These are phyloP conservation scores for Dissoconium aciculare DNA, from an alignment of 2,329 filamentous ascomycete genomes.

Conservation along the genomic window DNA sequence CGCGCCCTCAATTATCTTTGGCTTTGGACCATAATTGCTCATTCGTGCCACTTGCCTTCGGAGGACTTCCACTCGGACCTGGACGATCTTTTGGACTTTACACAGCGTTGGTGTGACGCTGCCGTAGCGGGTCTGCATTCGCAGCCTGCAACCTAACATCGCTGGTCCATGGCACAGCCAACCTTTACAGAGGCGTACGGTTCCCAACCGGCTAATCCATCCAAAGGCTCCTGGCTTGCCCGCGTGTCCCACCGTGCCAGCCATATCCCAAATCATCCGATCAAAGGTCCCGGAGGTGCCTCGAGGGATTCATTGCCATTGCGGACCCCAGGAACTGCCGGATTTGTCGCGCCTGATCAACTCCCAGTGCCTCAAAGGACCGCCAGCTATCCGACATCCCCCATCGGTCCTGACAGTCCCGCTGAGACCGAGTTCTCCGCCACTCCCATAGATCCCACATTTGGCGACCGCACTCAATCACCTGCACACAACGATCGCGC, in stretches of 20 bases:
- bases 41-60: too few species aligned
- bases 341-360: constrained; percentile 11
- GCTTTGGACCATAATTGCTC: too few species aligned
- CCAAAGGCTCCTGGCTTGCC: constrained; percentile 8
- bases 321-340: constrained; percentile 6
- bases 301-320: constrained; percentile 1
- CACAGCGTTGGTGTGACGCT: background rate
- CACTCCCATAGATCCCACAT: constrained; percentile 22
- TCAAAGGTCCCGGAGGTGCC: background rate
- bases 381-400: constrained; percentile 9
- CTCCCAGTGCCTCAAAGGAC: constrained; percentile 10
- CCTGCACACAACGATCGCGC: constrained; percentile 1
- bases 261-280: constrained; percentile 17
- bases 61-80: too few species aligned
- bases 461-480: constrained; percentile 15
- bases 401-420: constrained; percentile 13
- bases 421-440: constrained; percentile 18
- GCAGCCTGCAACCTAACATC: background rate
- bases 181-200: constrained; percentile 4
- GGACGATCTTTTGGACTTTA: too few species aligned
- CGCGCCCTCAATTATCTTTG: too few species aligned
- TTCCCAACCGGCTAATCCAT: background rate
- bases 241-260: constrained; percentile 19
- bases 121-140: background rate
- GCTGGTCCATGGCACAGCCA: constrained; percentile 2